These are phyloP conservation scores for Zostera marina DNA, from an alignment of 116 monocot species.

Conservation along the genomic window DNA sequence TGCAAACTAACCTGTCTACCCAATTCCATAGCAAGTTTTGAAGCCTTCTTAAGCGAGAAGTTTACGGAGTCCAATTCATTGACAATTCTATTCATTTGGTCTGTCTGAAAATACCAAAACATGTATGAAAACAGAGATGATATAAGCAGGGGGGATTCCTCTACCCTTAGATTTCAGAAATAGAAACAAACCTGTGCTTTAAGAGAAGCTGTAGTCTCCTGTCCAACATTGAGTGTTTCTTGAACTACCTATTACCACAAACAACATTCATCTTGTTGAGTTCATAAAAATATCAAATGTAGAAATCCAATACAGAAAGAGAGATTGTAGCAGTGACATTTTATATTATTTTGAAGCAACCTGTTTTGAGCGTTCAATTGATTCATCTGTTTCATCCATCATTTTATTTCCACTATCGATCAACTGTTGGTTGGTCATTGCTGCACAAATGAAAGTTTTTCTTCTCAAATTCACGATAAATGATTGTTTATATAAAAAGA, in stretches of 20 bases:
- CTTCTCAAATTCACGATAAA: too few relatives aligned
- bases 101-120: constrained; percentile 33
- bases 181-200: constrained; percentile 53
- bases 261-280: not conserved
- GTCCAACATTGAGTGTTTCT: constrained; percentile 76
- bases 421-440: constrained; percentile 77
- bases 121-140: not conserved
- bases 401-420: constrained; percentile 45
- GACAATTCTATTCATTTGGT: constrained; percentile 91
- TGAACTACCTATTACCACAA: constrained; percentile 49
- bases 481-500: too few relatives aligned
- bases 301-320: not conserved
- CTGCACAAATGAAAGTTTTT: constrained; percentile 19
- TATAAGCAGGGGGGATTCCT: too few relatives aligned
- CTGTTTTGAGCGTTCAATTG: constrained; percentile 80
- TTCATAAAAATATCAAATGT: not conserved
- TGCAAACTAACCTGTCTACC: constrained; percentile 52
- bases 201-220: constrained; percentile 54
- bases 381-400: constrained; percentile 88
- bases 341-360: constrained; percentile 8
- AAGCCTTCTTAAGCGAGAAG: constrained; percentile 91
- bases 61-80: constrained; percentile 93
- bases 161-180: not conserved
- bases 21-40: constrained; percentile 78
- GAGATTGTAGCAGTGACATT: too few relatives aligned